A percentile compares a stretch with the other conserved stretches of the same genome.
Conservation (phyloP, 225 moss, liverwort and hornwort genomes). For the Pseudisothecium myosuroides region DNA sequence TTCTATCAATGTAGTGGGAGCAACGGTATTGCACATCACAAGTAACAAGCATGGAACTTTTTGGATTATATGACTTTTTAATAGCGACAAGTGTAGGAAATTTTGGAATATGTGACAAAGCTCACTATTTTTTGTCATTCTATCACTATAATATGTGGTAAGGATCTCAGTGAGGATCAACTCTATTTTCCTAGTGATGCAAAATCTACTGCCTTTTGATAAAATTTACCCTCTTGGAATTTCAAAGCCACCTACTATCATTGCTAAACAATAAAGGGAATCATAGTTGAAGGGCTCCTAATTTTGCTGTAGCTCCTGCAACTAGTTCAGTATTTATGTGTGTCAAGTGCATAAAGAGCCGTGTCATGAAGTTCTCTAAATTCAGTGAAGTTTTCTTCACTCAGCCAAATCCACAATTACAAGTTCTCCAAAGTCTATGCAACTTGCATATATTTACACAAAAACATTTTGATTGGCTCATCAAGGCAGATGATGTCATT, state of each 20-base stretch:
- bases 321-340: not conserved
- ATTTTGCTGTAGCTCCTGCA: fast-evolving
- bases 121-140: not conserved
- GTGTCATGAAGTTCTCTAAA: fast-evolving
- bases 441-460: fast-evolving
- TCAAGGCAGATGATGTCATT: not conserved
- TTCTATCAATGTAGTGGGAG: not conserved
- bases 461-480: not conserved
- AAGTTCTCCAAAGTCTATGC: not conserved
- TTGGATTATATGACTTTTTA: not conserved
- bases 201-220: not conserved
- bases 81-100: not conserved
- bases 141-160: fast-evolving
- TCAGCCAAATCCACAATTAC: not conserved
- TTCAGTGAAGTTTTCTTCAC: fast-evolving
- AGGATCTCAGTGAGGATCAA: fast-evolving
- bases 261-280: not conserved
- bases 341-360: fast-evolving
- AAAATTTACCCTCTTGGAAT: fast-evolving
- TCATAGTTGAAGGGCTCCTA: fast-evolving
- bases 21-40: not conserved
- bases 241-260: not conserved
- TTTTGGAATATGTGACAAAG: not conserved
- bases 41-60: fast-evolving
- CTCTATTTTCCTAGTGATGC: not conserved